Evolutionary conservation across 768 basidiomycete genomes (phyloP).

Genomic region (Mycena pura): DNA sequence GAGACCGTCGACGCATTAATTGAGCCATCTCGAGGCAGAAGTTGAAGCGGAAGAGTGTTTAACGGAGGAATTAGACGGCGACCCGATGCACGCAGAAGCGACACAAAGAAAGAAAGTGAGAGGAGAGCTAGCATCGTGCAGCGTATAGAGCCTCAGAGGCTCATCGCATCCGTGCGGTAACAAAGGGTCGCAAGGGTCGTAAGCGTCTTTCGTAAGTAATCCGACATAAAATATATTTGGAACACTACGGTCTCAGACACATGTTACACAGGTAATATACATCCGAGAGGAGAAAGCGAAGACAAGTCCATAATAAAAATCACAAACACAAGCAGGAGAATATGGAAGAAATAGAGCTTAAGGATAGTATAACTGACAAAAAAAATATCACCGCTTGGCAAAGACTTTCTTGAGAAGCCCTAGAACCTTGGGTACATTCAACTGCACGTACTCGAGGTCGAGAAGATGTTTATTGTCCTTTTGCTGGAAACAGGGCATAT

Average conservation of each 20-base stretch:
- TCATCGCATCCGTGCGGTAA: background rate
- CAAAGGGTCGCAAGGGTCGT: background rate
- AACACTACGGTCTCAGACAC: conserved; percentile 26
- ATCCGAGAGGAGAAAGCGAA: conserved; percentile 22
- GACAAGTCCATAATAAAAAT: conserved; percentile 24
- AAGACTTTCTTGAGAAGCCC: conserved; percentile 94
- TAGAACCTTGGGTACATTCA: conserved; percentile 95
- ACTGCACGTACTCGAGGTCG: conserved; percentile 96
- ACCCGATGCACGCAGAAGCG: conserved; percentile 24
- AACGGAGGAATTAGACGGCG: conserved; percentile 32
- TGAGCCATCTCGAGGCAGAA: conserved; percentile 3
- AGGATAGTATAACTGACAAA: conserved; percentile 33
- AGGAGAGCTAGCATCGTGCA: conserved; percentile 14
- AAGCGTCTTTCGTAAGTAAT: background rate
- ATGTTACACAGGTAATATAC: conserved; percentile 29
- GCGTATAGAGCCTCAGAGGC: too few species aligned
- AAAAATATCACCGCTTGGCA: conserved; percentile 70
- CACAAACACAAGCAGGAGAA: conserved; percentile 16
- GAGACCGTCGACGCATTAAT: conserved; percentile 7
- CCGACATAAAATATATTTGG: background rate
- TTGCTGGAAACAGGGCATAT: conserved; percentile 65
- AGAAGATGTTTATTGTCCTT: conserved; percentile 97
- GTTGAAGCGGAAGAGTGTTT: conserved; percentile 34
- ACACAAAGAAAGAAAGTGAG: conserved; percentile 29
- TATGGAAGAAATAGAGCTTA: conserved; percentile 30